Percentiles rank a stretch among this genome's conserved stretches.
Evolutionary conservation across 176 grass and related monocot species (phyloP).

Genomic region (Aegilops umbellulata): DNA sequence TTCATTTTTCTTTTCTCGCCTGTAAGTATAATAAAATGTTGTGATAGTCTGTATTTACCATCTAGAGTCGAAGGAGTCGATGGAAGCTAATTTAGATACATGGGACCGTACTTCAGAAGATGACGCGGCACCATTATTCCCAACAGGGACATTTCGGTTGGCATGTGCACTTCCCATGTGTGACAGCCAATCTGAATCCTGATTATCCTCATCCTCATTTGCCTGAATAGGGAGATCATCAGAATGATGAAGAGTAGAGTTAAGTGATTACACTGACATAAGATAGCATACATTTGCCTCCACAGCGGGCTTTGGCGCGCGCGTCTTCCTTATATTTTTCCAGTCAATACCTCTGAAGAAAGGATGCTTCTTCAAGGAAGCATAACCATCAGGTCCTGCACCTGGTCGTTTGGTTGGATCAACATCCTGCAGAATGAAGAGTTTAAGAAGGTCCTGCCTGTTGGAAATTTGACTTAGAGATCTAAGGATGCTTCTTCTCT

Average conservation of each 20-base stretch:
- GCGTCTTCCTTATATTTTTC: conserved; percentile 63
- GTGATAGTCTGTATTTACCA: conserved; percentile 54
- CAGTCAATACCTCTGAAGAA: conserved; percentile 97
- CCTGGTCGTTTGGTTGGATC: conserved; percentile 84
- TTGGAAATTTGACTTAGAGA: neutral
- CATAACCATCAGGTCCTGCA: conserved; percentile 73
- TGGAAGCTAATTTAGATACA: conserved; percentile 81
- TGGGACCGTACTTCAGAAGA: conserved; percentile 78
- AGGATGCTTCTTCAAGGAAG: conserved; percentile 79
- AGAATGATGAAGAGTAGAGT: conserved; percentile 6
- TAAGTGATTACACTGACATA: conserved; percentile 23
- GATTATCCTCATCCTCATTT: conserved; percentile 63
- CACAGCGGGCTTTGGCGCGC: conserved; percentile 52
- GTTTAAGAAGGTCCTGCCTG: neutral
- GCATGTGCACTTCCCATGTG: conserved; percentile 48
- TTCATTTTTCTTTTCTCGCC: conserved; percentile 8
- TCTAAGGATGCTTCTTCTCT: neutral
- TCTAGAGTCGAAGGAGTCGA: conserved; percentile 99
- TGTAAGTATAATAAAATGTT: conserved; percentile 32
- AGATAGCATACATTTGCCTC: conserved; percentile 57
- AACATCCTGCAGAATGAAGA: conserved; percentile 62
- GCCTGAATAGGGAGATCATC: conserved; percentile 35
- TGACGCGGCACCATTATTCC: conserved; percentile 53
- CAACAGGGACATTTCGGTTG: conserved; percentile 53
- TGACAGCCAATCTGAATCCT: conserved; percentile 71